Evolutionary conservation across 139 green algal genomes (phyloP), one percentile per base, ranked within the genome.

Genomic region (Zygnema circumcarinatum): DNA sequence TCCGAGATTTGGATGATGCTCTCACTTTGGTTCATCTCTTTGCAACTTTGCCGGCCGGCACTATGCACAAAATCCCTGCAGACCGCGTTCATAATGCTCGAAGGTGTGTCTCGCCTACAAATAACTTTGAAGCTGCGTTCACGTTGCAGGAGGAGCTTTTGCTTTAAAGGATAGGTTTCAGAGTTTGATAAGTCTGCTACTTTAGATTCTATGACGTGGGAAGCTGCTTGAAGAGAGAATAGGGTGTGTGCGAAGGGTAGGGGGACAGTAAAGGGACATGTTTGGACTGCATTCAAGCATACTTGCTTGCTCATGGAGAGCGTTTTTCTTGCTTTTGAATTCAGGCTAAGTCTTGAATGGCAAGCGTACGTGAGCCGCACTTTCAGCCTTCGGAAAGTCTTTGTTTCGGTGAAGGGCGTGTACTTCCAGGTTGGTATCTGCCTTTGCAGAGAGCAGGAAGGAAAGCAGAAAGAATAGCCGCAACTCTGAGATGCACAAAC

Each of bases 1-100:
- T 99, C 67, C 92, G 97, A n/a, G 97, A 99, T 92, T 88, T 99
- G 75, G 97, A 99, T 88, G 97, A 99, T 88, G 91, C 96, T 1
- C 92, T 99, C 22, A 97, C 96, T 21, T 93, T 99, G 94, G 84
- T 96, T n/a, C 94, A 98, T 92, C 95, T 99, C 29, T 99, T 99
- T 88, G 96, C 97, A 0, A 94, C 94, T 62, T 94, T 99, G 88
- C 96, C 97, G 3, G 80, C 80, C 0, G 94, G 95, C 62, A 35
- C 31, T 7, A 76, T 38, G 1, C 92, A 94, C 76, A 74, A 84
- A 67, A 96, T 96, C 32, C 94, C 94, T 16, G 47, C 92, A 20
- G 83, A 93, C 54, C 56, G 52, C 21, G 92, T 94, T 29, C 75
- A 82, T 36, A 76, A 89, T 76, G 90, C 47, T 7, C n/a, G 83